These are phyloP conservation scores for Leptographium procerum DNA, from an alignment of 2,329 filamentous ascomycete species.

Conservation along the genomic window DNA sequence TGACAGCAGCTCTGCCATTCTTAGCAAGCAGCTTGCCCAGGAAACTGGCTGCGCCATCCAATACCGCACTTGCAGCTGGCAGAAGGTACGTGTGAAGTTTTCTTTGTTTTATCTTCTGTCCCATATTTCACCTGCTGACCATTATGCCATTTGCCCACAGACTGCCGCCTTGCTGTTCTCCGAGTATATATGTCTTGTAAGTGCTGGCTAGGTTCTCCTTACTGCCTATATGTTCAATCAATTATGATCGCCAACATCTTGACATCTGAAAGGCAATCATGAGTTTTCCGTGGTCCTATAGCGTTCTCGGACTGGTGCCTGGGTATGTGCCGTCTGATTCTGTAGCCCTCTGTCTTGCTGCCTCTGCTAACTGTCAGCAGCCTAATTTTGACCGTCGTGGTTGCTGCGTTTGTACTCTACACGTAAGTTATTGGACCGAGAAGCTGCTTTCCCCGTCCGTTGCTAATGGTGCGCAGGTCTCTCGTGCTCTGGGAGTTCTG, in stretches of 20 bases:
- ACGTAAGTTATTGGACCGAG: constrained; percentile 44
- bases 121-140: neutral
- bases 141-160: constrained; percentile 24
- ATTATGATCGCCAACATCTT: neutral
- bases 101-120: neutral
- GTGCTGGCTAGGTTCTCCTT: constrained; percentile 3
- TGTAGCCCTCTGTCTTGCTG: constrained; percentile 2
- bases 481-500: constrained; percentile 67
- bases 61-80: constrained; percentile 89
- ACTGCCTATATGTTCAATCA: neutral
- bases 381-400: constrained; percentile 68
- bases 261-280: constrained; percentile 57
- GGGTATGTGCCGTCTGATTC: constrained; percentile 29
- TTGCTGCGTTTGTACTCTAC: constrained; percentile 72
- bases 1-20: constrained; percentile 35
- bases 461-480: constrained; percentile 46
- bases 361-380: constrained; percentile 17
- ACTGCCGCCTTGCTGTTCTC: constrained; percentile 84
- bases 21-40: constrained; percentile 59
- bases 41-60: constrained; percentile 74
- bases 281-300: constrained; percentile 93
- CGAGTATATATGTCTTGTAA: constrained; percentile 77
- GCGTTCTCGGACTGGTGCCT: constrained; percentile 73
- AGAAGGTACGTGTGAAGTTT: constrained; percentile 46
- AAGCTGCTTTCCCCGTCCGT: neutral